A percentile compares a stretch with the other conserved stretches of the same genome.
phyloP scores from a whole-genome alignment of 257 asterid genomes.

The Mitragyna speciosa region DNA sequence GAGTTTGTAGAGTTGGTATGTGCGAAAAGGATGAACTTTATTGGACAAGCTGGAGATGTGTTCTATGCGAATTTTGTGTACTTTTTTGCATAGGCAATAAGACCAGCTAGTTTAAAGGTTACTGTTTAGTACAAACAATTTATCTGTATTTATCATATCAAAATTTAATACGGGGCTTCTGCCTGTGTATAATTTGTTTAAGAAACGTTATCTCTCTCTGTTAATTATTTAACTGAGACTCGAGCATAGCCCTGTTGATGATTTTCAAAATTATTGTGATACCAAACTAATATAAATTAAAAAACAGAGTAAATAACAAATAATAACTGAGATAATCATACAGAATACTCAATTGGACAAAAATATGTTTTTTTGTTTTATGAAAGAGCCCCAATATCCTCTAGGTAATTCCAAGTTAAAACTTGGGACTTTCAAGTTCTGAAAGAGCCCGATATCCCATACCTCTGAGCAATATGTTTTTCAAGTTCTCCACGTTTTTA shows the following conservation, averaged over 20 bases:
- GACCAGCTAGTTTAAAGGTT: not conserved
- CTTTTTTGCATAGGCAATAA: not conserved
- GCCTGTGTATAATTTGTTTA: too few relatives aligned
- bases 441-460: too few relatives aligned
- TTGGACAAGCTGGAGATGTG: not conserved
- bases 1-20: not conserved
- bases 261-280: too few relatives aligned
- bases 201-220: too few relatives aligned
- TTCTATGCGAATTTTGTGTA: not conserved
- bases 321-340: not conserved
- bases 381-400: not conserved
- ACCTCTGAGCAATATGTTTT: too few relatives aligned
- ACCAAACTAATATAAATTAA: too few relatives aligned
- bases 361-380: not conserved
- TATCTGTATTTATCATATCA: too few relatives aligned
- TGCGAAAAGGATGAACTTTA: not conserved
- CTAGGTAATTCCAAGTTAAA: not conserved
- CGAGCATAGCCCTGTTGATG: too few relatives aligned
- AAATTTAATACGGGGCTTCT: too few relatives aligned
- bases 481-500: not conserved
- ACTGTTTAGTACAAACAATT: too few relatives aligned
- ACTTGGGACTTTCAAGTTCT: not conserved
- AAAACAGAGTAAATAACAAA: too few relatives aligned
- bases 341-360: not conserved
- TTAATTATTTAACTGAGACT: too few relatives aligned